A percentile compares a stretch with the other conserved stretches of the same genome.
These are phyloP conservation scores for Zygotorulaspora chibaensis DNA, from an alignment of 805 yeast genomes.

Conservation along the genomic window DNA sequence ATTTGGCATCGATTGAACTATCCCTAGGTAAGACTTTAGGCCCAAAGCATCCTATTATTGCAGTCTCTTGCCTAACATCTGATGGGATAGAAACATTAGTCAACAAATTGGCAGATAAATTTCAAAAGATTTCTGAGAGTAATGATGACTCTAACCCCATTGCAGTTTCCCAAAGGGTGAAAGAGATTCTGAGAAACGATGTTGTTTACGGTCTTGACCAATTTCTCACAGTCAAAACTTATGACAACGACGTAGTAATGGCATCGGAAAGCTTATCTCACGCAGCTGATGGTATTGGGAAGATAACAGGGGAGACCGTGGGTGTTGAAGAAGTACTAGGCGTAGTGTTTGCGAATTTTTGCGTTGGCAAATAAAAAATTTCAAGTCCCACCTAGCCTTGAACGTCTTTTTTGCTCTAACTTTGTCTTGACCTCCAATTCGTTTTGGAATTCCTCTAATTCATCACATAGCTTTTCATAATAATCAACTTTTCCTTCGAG, in stretches of 20 bases:
- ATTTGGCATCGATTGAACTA: slow-evolving; percentile 21
- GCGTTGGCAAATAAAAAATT: slow-evolving; percentile 75
- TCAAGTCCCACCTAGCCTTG: slow-evolving; percentile 3
- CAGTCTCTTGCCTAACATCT: slow-evolving; percentile 59
- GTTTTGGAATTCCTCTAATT: slow-evolving; percentile 57
- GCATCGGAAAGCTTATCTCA: slow-evolving; percentile 72
- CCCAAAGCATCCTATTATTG: slow-evolving; percentile 21
- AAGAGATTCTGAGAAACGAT: slow-evolving; percentile 69
- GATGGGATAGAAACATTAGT: slow-evolving; percentile 53
- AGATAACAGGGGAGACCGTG: slow-evolving; percentile 82
- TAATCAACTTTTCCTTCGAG: slow-evolving; percentile 38
- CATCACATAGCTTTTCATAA: slow-evolving; percentile 46
- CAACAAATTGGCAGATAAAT: slow-evolving; percentile 39
- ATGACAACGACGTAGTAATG: slow-evolving; percentile 63
- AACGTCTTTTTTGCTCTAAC: slow-evolving; percentile 19
- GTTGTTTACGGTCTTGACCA: slow-evolving; percentile 71
- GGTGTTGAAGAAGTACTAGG: slow-evolving; percentile 90
- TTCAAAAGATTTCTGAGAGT: slow-evolving; percentile 44
- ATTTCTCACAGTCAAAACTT: slow-evolving; percentile 46
- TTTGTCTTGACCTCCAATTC: slow-evolving; percentile 48
- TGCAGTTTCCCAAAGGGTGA: slow-evolving; percentile 67
- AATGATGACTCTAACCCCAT: slow-evolving; percentile 59
- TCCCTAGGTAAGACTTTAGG: slow-evolving; percentile 22
- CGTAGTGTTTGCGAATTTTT: slow-evolving; percentile 85
- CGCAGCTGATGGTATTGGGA: slow-evolving; percentile 84